These are phyloP conservation scores for Wallacemonas sp. DNA, from an alignment of 208 protist genomes.

Conservation along the genomic window DNA sequence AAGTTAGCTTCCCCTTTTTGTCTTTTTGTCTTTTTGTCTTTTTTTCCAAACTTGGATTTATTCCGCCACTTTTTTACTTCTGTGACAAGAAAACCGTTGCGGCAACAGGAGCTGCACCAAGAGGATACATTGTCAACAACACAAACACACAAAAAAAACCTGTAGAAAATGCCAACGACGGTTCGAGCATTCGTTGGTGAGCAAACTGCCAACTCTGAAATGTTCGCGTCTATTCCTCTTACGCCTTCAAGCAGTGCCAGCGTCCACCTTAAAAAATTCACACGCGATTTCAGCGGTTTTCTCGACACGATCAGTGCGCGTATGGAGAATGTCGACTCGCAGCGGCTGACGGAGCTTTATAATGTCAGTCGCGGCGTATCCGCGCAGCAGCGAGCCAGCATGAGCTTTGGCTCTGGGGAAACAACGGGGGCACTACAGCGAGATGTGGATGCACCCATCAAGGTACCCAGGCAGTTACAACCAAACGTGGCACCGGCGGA, in stretches of 20 bases:
- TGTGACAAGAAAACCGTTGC: too few relatives aligned
- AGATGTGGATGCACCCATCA: not conserved
- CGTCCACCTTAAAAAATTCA: not conserved
- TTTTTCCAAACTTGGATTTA: not conserved
- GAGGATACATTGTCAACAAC: not conserved
- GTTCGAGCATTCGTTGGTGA: too few relatives aligned
- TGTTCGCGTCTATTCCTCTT: too few relatives aligned
- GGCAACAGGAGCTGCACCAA: not conserved
- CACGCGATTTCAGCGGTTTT: not conserved
- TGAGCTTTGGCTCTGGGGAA: not conserved
- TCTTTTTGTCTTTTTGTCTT: constrained; percentile 6
- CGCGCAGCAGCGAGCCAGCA: not conserved
- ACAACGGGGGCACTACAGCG: not conserved
- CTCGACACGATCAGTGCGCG: not conserved
- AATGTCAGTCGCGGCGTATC: not conserved
- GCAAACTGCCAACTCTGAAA: too few relatives aligned
- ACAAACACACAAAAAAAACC: constrained; percentile 6
- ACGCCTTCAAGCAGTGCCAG: not conserved
- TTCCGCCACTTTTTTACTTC: too few relatives aligned
- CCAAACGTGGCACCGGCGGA: too few relatives aligned
- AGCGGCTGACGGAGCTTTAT: not conserved
- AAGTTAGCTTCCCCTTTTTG: not conserved
- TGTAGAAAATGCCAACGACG: too few relatives aligned
- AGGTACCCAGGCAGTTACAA: too few relatives aligned
- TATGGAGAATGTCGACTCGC: not conserved